A percentile compares a stretch with the other conserved stretches of the same genome.
Conservation (phyloP, 164 flowering plant species). For the Aristolochia californica region DNA sequence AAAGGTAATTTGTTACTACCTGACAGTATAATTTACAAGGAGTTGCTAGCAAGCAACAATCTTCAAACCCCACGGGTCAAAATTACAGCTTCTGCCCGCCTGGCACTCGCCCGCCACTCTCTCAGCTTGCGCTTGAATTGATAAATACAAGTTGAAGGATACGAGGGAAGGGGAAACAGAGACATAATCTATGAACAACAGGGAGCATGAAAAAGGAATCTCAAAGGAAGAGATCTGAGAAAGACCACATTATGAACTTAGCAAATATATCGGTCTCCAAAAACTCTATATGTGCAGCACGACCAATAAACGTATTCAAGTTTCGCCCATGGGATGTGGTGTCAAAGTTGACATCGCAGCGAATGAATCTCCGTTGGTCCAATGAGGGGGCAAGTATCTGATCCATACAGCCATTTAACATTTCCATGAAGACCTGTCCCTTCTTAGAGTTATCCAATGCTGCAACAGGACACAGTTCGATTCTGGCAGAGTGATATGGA, state of each 20-base stretch:
- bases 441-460: conserved; percentile 65
- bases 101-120: neutral
- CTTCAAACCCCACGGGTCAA: neutral
- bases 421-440: conserved; percentile 67
- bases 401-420: conserved; percentile 88
- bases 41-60: neutral
- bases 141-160: neutral
- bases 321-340: conserved; percentile 67
- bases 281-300: conserved; percentile 96
- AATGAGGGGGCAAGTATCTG: conserved; percentile 69
- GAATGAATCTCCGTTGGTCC: conserved; percentile 69
- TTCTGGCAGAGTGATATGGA: conserved; percentile 96
- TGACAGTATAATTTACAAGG: neutral
- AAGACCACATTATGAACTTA: conserved; percentile 90
- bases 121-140: neutral
- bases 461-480: conserved; percentile 73
- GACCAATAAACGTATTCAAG: conserved; percentile 76
- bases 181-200: no score
- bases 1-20: no score
- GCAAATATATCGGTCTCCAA: conserved; percentile 81
- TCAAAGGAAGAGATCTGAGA: conserved; percentile 67
- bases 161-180: no score
- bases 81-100: neutral
- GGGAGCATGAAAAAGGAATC: neutral
- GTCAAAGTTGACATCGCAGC: conserved; percentile 92